These are phyloP conservation scores for Trametes elegans DNA, from an alignment of 768 basidiomycete genomes.

Conservation along the genomic window DNA sequence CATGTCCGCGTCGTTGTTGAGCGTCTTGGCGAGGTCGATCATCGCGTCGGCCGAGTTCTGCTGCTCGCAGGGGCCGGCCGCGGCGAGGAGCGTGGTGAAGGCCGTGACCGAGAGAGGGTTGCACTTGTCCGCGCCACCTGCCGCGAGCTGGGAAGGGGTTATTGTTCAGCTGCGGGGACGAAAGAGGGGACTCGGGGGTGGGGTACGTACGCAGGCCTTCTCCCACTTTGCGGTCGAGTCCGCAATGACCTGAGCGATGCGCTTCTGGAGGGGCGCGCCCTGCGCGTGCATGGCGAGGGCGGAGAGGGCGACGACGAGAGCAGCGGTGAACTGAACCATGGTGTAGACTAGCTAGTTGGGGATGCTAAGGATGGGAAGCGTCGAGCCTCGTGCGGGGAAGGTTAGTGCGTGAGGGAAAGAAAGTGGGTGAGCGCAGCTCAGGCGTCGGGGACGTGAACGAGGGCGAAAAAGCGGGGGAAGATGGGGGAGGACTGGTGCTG, in stretches of 20 bases:
- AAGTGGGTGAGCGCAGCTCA: conserved; percentile 13
- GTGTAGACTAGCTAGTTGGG: background rate
- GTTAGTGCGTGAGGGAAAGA: background rate
- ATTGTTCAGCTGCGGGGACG: background rate
- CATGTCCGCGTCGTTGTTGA: conserved; percentile 46
- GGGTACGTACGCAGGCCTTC: conserved; percentile 2
- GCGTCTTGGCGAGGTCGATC: conserved; percentile 47
- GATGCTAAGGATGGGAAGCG: background rate
- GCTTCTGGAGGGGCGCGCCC: conserved; percentile 27
- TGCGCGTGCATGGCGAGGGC: conserved; percentile 28
- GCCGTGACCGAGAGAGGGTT: conserved; percentile 54
- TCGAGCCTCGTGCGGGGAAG: conserved; percentile 6
- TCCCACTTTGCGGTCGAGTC: conserved; percentile 4
- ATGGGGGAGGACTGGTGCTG: background rate
- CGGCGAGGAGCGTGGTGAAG: conserved; percentile 57
- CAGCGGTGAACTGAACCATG: conserved; percentile 34
- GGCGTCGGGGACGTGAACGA: conserved; percentile 4
- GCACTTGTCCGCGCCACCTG: conserved; percentile 56
- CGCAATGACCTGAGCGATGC: conserved; percentile 6
- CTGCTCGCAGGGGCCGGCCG: conserved; percentile 38
- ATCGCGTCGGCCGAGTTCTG: conserved; percentile 49
- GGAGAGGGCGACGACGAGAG: conserved; percentile 33
- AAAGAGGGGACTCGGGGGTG: background rate
- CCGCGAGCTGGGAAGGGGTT: conserved; percentile 39
- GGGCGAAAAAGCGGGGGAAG: background rate